Conservation (phyloP, 1,284 basidiomycete genomes). For the Amylostereum chailletii region DNA sequence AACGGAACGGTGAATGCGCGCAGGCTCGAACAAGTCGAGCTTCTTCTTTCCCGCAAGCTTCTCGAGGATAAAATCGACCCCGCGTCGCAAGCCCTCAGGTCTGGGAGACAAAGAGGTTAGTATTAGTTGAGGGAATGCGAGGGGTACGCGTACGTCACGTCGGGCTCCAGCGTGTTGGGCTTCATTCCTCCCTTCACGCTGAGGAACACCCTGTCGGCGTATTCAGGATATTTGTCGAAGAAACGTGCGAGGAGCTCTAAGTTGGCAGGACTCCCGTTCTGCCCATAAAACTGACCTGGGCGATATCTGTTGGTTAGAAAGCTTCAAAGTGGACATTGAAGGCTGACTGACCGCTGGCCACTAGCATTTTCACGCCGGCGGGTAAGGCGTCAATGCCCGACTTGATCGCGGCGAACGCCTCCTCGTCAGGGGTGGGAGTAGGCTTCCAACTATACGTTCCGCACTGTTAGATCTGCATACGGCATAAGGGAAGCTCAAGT, state of each 20-base stretch:
- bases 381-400: conserved; percentile 40
- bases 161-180: conserved; percentile 10
- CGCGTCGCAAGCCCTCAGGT: conserved; percentile 30
- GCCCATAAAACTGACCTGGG: conserved; percentile 35
- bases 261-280: conserved; percentile 25
- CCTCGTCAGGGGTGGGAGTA: conserved; percentile 31
- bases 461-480: neutral
- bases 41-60: conserved; percentile 31
- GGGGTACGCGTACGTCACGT: conserved; percentile 19
- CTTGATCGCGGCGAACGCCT: conserved; percentile 45
- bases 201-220: conserved; percentile 40
- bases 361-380: conserved; percentile 26
- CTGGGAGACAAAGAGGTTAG: conserved; percentile 13
- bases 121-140: neutral
- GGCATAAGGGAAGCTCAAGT: neutral
- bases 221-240: conserved; percentile 43
- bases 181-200: conserved; percentile 34
- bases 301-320: no score
- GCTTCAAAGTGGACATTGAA: no score
- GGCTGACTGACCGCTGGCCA: conserved; percentile 3
- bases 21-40: conserved; percentile 35
- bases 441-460: conserved; percentile 19
- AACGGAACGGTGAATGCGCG: conserved; percentile 23
- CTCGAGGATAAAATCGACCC: conserved; percentile 28
- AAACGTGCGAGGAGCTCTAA: conserved; percentile 34